These are phyloP conservation scores for Botryococcus braunii DNA, from an alignment of 163 green algal genomes.

Conservation along the genomic window DNA sequence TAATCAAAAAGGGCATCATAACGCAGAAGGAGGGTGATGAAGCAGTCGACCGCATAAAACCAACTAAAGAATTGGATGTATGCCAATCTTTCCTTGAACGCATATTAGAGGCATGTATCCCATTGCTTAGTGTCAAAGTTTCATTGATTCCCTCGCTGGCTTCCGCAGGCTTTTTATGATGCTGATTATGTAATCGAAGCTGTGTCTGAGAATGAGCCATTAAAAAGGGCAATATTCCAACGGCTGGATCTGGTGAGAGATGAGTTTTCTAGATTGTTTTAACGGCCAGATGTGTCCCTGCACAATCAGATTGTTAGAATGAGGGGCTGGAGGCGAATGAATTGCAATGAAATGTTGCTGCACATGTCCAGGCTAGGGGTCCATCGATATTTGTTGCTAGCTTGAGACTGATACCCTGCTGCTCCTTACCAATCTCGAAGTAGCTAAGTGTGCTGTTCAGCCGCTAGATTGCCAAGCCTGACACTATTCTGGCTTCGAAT, in stretches of 20 bases:
- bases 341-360: background rate
- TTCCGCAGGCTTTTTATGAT: slow-evolving; percentile 34
- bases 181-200: slow-evolving; percentile 86
- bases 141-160: background rate
- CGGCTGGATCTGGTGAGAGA: slow-evolving; percentile 49
- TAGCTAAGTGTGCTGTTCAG: too few species aligned
- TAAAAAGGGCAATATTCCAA: slow-evolving; percentile 73
- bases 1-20: slow-evolving; percentile 47
- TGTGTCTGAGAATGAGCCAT: slow-evolving; percentile 63
- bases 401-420: background rate
- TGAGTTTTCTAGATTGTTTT: background rate
- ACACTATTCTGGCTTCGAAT: slow-evolving; percentile 82
- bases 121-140: slow-evolving; percentile 1
- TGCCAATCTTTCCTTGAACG: slow-evolving; percentile 9
- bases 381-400: background rate
- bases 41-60: slow-evolving; percentile 30
- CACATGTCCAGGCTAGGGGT: background rate
- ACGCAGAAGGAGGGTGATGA: slow-evolving; percentile 31
- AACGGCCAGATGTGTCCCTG: background rate
- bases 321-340: background rate
- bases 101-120: background rate
- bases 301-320: background rate
- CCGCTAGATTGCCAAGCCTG: slow-evolving; percentile 35
- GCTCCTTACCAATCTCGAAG: too few species aligned
- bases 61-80: slow-evolving; percentile 27